Evolutionary conservation across 2,329 filamentous ascomycete species (phyloP), one percentile per base, ranked within the genome.

Genomic region (Tolypocladium tropicale): DNA sequence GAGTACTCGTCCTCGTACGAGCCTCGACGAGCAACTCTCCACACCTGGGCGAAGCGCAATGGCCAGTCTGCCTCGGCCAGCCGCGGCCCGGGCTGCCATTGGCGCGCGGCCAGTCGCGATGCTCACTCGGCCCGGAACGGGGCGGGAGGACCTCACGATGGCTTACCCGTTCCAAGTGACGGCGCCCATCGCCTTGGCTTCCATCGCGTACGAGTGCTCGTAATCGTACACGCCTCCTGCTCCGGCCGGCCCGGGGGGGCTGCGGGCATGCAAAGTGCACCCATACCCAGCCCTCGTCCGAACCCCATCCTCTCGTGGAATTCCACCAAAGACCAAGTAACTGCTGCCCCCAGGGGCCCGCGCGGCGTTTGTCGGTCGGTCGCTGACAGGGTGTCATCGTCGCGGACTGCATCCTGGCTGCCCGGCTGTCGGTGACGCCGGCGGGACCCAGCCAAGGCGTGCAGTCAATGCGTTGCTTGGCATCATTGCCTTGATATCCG

Each of bases 361-460:
- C 18, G 3, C 9, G 6, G 41, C 16, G 11, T 11, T 28, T 9
- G 16, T 16, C 4, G 18, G 9, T 48, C 25, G 11, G 25, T n/a
- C 25, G n/a, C 6, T 18, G 43, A 21, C 50, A 28, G 21, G 21
- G 50, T 33, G 32, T 33, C 30, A 14, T 34, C 33, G 32, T 52
- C 50, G 16, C 32, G 23, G n/a, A 46, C 2, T 16, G n/a, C 12
- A 28, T 41, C 25, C 25, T 18, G 16, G 25, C 25, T 25, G 9
- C 14, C 46, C 46, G 51, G 51, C 51, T 52, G 23, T 30, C 51
- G 51, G 51, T 52, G 33, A 52, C 51, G 51, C 51, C 51, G 51
- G 46, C 46, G 46, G 18, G 43, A 25, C 23, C 43, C 43, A 46
- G 43, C 43, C 25, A 32, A 32, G 14, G 25, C 16, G 30, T 32